Conservation (phyloP, 2,329 filamentous ascomycete species). For the Drechslera avenae region DNA sequence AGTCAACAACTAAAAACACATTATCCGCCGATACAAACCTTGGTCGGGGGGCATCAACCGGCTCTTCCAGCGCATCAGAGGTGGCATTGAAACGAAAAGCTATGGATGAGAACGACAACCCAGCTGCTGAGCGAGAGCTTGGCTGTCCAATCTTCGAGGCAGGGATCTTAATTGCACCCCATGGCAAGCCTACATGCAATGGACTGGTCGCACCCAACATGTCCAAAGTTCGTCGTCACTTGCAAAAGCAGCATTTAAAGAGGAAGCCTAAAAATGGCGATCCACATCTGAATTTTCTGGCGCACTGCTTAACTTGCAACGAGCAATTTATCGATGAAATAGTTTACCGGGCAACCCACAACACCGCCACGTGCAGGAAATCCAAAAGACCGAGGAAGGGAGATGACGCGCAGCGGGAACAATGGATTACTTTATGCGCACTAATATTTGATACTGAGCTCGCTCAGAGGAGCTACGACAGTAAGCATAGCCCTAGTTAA, state of each 20-base stretch:
- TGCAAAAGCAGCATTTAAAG: background rate
- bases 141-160: background rate
- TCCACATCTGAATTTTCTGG: constrained; percentile 3
- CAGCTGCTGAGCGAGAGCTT: background rate
- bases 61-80: too few species aligned
- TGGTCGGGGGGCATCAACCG: too few species aligned
- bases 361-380: constrained; percentile 2
- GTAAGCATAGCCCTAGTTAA: too few species aligned
- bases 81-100: too few species aligned
- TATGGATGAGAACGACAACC: too few species aligned
- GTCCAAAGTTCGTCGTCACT: constrained; percentile 16
- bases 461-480: too few species aligned
- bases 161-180: background rate
- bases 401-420: background rate
- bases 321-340: constrained; percentile 10
- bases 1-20: too few species aligned
- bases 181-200: background rate
- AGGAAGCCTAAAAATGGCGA: too few species aligned
- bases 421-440: background rate
- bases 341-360: background rate
- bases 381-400: background rate
- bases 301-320: constrained; percentile 19
- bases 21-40: too few species aligned
- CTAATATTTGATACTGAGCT: background rate
- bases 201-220: background rate